These are phyloP conservation scores for Annulohypoxylon moriforme DNA, from an alignment of 495 filamentous ascomycete species.

Conservation along the genomic window DNA sequence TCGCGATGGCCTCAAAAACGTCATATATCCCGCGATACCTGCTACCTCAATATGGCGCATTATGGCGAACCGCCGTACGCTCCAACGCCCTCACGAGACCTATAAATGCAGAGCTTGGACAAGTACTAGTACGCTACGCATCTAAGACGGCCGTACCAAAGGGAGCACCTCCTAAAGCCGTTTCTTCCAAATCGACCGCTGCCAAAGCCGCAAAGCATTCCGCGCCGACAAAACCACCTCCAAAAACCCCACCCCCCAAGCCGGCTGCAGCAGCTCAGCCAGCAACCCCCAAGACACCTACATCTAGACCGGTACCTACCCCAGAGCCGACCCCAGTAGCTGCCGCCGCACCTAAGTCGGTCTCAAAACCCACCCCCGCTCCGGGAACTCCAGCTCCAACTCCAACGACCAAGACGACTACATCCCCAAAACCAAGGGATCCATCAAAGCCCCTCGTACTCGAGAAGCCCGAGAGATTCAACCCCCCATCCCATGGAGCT, in stretches of 20 bases:
- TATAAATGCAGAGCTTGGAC: slow-evolving; percentile 42
- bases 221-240: slow-evolving; percentile 50
- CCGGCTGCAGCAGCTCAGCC: background rate
- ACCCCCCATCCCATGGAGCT: slow-evolving; percentile 83
- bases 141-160: slow-evolving; percentile 35
- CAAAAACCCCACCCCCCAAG: slow-evolving; percentile 32
- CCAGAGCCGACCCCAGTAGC: background rate
- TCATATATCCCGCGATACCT: slow-evolving; percentile 64
- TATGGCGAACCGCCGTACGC: slow-evolving; percentile 55
- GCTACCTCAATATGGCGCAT: slow-evolving; percentile 59
- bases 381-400: slow-evolving; percentile 36
- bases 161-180: slow-evolving; percentile 27
- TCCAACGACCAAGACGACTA: slow-evolving; percentile 20
- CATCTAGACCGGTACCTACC: background rate
- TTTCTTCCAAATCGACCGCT: slow-evolving; percentile 29
- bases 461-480: slow-evolving; percentile 83
- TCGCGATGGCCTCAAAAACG: slow-evolving; percentile 53
- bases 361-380: slow-evolving; percentile 12
- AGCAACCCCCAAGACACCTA: slow-evolving; percentile 5
- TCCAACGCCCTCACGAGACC: slow-evolving; percentile 36
- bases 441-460: slow-evolving; percentile 69
- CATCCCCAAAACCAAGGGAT: slow-evolving; percentile 15
- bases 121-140: slow-evolving; percentile 50
- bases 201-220: slow-evolving; percentile 46
- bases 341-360: slow-evolving; percentile 16